A percentile compares a stretch with the other conserved stretches of the same genome.
These are phyloP conservation scores for Chrysophaeum taylorii DNA, from an alignment of 352 stramenopile species.

Conservation along the genomic window DNA sequence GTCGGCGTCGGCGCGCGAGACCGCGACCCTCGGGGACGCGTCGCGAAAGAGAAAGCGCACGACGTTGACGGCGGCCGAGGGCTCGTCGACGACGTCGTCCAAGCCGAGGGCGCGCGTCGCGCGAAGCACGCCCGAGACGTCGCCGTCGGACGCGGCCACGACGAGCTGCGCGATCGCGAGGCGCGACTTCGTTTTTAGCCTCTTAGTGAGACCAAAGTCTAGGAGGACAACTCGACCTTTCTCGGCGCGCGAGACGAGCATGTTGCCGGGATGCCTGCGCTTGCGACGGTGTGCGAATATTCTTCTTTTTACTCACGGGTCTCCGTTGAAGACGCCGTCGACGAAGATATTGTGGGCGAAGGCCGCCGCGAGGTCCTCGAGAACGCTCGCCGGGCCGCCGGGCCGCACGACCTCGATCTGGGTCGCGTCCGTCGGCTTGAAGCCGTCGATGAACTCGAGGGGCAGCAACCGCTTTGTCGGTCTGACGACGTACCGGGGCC, in stretches of 20 bases:
- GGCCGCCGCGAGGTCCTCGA: conserved; percentile 46
- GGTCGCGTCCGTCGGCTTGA: not conserved
- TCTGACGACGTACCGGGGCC: too few species aligned
- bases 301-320: too few species aligned
- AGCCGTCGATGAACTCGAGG: not conserved
- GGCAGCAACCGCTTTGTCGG: not conserved
- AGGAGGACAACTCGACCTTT: conserved; percentile 21
- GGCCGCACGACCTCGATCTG: not conserved
- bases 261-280: conserved; percentile 66
- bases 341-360: conserved; percentile 25
- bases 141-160: conserved; percentile 19
- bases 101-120: not conserved
- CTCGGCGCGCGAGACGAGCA: conserved; percentile 41
- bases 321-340: conserved; percentile 69
- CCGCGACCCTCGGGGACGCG: too few species aligned
- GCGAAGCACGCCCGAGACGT: not conserved
- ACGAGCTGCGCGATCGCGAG: conserved; percentile 22
- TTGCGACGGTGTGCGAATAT: too few species aligned
- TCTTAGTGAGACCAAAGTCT: conserved; percentile 28
- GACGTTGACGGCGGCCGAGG: not conserved
- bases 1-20: not conserved
- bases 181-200: conserved; percentile 5
- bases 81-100: not conserved
- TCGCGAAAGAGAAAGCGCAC: not conserved
- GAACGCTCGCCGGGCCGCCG: too few species aligned